Base-by-base conservation (phyloP, 2,329 filamentous ascomycete species). In the Exophiala aquamarina region DNA sequence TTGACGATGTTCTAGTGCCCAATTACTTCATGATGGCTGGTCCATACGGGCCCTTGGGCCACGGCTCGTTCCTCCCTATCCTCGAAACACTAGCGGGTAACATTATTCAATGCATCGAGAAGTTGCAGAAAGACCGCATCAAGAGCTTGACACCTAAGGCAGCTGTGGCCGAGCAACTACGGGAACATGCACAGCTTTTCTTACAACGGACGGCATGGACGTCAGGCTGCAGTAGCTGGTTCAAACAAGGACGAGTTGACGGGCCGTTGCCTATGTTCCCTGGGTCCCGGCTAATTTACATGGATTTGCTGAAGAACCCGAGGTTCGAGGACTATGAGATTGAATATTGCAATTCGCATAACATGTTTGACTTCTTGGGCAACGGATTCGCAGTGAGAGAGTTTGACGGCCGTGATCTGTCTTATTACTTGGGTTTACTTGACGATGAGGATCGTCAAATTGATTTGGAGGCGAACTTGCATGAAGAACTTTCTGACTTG, bases 121-220 rank as follows among this genome's bases (percentile, higher is more conserved):
- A 55, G 41, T 48, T 53, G 44, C 52, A 55, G 32, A 53, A 53
- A 28, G 52, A 55, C 26, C 42, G 49, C 7, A 50, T 55, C 32
- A 53, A 50, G 36, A 47, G 41, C 31, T 28, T 52, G 19, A 48
- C 69, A 19, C 69, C 76, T 1, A 74, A 68, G 56, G 53, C 63
- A 1, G 66, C 72, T 26, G 61, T 71, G 13, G 70, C 77, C 19
- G 61, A 68, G 17, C 74, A 77, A 49, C 79, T 76, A 56, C 65
- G 64, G 33, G 66, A 63, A 19, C 78, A 74, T 57, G 68, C 71
- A 26, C 66, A 71, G 32, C 67, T 69, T 41, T 75, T 78, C 55
- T 74, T 78, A 57, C 65, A 69, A 50, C 57, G 65, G 11, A 31
- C 28, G 23, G 44, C 43, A 7, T 46, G 37, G 43, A 47, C 44